Conservation (phyloP, 2,329 filamentous ascomycete genomes). For the Neocatenulostroma microsporum region DNA sequence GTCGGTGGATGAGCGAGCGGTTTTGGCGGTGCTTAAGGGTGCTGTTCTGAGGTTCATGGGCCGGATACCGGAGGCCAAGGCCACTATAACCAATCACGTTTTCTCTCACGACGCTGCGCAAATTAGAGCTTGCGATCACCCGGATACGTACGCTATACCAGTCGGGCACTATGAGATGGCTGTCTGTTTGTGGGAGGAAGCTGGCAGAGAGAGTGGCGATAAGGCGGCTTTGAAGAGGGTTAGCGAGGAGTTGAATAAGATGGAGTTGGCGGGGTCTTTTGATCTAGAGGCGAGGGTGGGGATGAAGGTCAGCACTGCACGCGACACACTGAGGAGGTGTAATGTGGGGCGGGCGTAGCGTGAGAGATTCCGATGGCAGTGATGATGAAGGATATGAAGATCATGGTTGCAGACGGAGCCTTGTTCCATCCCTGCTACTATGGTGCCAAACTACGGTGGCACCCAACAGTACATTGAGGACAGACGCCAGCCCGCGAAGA, state of each 20-base stretch:
- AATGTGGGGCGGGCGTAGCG: too few species aligned
- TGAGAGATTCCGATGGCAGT: too few species aligned
- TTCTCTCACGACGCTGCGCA: conserved; percentile 48
- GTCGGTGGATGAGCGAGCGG: conserved; percentile 53
- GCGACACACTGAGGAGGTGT: conserved; percentile 51
- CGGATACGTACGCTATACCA: conserved; percentile 64
- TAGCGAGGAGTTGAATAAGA: conserved; percentile 57
- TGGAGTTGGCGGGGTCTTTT: conserved; percentile 62
- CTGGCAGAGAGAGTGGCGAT: conserved; percentile 33
- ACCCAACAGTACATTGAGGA: too few species aligned
- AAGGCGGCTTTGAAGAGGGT: conserved; percentile 52
- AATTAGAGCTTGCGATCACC: conserved; percentile 45
- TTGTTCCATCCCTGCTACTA: too few species aligned
- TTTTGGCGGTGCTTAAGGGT: conserved; percentile 59
- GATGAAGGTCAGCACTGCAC: conserved; percentile 62
- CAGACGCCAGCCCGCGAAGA: too few species aligned
- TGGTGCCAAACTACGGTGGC: too few species aligned
- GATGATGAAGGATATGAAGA: too few species aligned
- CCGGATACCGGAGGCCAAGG: conserved; percentile 52
- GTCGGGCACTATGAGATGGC: conserved; percentile 81
- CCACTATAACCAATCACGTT: conserved; percentile 55
- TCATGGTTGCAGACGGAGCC: too few species aligned
- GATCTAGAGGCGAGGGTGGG: conserved; percentile 66
- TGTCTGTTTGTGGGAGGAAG: conserved; percentile 68
- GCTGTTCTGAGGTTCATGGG: conserved; percentile 59